Conservation (phyloP, 306 rosid genomes). For the Sphenostylis stenocarpa region DNA sequence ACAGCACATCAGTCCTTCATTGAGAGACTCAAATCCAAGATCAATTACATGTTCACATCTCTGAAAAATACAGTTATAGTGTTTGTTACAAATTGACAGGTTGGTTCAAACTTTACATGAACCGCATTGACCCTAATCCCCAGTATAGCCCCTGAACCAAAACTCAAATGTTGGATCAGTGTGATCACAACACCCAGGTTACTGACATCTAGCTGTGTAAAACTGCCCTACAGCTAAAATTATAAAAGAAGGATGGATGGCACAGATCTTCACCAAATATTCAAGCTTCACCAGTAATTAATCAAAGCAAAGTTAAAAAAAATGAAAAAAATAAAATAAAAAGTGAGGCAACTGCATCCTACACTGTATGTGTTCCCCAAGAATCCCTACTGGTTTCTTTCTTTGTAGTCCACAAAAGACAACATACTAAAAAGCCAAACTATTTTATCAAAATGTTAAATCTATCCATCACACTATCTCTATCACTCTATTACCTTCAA, state of each 20-base stretch:
- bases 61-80: slow-evolving; percentile 18
- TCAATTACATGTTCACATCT: slow-evolving; percentile 1
- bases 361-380: slow-evolving; percentile 20
- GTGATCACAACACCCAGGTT: slow-evolving; percentile 21
- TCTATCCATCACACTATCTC: slow-evolving; percentile 46
- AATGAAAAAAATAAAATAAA: neutral
- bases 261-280: slow-evolving; percentile 29
- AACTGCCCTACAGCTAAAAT: slow-evolving; percentile 34
- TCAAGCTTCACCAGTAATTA: slow-evolving; percentile 5
- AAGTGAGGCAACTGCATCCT: slow-evolving; percentile 25
- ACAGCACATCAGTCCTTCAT: neutral
- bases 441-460: slow-evolving; percentile 24
- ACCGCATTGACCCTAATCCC: slow-evolving; percentile 33
- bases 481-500: slow-evolving; percentile 28
- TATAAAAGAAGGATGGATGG: slow-evolving; percentile 21
- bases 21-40: neutral
- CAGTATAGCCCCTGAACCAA: slow-evolving; percentile 32
- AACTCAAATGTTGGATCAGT: slow-evolving; percentile 28
- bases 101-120: slow-evolving; percentile 30
- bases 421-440: slow-evolving; percentile 17
- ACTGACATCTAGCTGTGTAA: slow-evolving; percentile 27
- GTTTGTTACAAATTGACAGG: slow-evolving; percentile 30
- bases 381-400: slow-evolving; percentile 27
- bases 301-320: slow-evolving; percentile 31
- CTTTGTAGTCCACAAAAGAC: slow-evolving; percentile 20